Evolutionary conservation across 73 alveolate species (phyloP), one percentile per base, ranked within the genome.

Genomic region (Durusdinium trenchii): DNA sequence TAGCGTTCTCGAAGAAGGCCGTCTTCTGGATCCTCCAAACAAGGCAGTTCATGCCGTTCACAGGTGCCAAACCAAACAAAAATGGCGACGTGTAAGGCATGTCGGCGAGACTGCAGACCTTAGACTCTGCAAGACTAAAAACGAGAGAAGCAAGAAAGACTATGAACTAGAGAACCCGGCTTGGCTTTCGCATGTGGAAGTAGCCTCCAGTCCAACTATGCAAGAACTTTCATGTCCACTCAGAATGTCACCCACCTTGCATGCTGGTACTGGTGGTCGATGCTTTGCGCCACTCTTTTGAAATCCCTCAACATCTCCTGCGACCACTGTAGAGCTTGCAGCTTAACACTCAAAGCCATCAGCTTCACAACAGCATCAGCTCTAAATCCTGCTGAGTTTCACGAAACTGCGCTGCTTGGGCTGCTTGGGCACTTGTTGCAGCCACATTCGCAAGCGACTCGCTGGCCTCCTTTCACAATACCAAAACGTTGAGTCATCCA

Each of bases 401-500:
- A 18, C 98, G 98, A 52, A 91, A 91, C 14, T 78, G 87, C 9
- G 98, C 98, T 20, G 98, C 98, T 91, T 91, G 98, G 40, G 98
- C 98, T 32, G 98, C 98, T 48, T 91, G 98, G 54, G 98, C 98
- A 47, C 98, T 91, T 35, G 98, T 91, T 42, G 98, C 98, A 71
- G 98, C 98, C 54, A 91, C 98, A 36, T 71, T 91, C 30, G 98
- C 98, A 6, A 91, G 90, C 16, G 98, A 62, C 60, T 91, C 98
- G 67, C 98, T 91, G 48, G 98, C 98, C 38, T 91, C 98, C 98
- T 91, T 23, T 50, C 69, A 47, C 62, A 43, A 42, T n/a, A 61
- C 43, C 43, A 12, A 20, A 9, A 54, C 32, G 9, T 54, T 20
- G 32, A 3, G 42, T 32, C 42, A 60, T 60, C 36, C 18, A n/a